Conservation (phyloP, 78 protist genomes). For the Dictyostelium capitatum region DNA sequence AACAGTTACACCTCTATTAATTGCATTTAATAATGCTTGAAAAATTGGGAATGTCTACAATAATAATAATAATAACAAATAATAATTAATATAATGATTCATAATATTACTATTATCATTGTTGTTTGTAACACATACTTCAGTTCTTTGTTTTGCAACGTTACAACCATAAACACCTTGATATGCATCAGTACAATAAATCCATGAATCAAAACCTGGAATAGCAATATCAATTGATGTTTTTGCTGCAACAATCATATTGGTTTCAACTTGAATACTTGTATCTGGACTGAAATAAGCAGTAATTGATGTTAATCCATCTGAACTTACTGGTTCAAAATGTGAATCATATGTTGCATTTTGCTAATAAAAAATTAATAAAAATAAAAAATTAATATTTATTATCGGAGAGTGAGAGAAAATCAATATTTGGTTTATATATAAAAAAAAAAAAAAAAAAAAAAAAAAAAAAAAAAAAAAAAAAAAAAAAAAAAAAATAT, state of each 20-base stretch:
- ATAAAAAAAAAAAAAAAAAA: not conserved
- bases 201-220: conserved; percentile 79
- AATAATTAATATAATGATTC: not conserved
- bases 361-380: conserved; percentile 22
- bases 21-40: conserved; percentile 82
- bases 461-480: too few relatives aligned
- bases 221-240: conserved; percentile 56
- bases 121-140: conserved; percentile 16
- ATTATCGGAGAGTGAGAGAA: not conserved
- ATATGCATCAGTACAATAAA: conserved; percentile 25
- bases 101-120: too few relatives aligned
- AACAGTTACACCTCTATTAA: conserved; percentile 78
- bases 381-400: not conserved
- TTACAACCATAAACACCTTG: conserved; percentile 65
- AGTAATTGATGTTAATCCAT: conserved; percentile 31
- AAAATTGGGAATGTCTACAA: conserved; percentile 86
- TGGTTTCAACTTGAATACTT: conserved; percentile 45
- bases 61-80: not conserved
- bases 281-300: conserved; percentile 76
- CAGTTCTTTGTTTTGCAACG: conserved; percentile 52
- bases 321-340: conserved; percentile 34
- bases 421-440: not conserved
- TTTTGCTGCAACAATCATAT: conserved; percentile 35
- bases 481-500: too few relatives aligned
- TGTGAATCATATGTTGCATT: conserved; percentile 36